A percentile compares a stretch with the other conserved stretches of the same genome.
These are phyloP conservation scores for Arthrobotrys sphaeroides DNA, from an alignment of 2,329 filamentous ascomycete species.

Conservation along the genomic window DNA sequence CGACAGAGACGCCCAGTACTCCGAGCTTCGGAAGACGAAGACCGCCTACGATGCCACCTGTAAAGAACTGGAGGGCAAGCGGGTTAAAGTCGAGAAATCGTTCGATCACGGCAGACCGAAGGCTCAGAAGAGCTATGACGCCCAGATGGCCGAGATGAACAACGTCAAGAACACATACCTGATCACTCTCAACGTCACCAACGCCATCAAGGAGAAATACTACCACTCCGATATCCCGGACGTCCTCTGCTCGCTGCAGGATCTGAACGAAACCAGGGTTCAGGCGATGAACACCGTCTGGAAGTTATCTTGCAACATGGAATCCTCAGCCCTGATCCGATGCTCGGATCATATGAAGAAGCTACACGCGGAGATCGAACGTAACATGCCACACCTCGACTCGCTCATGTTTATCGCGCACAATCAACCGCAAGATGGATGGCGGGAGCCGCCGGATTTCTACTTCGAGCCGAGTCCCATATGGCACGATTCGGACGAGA, in stretches of 20 bases:
- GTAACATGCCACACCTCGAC: conserved; percentile 88
- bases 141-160: conserved; percentile 93
- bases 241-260: conserved; percentile 81
- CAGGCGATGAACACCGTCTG: conserved; percentile 85
- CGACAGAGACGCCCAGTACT: conserved; percentile 84
- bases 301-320: conserved; percentile 80
- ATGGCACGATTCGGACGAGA: conserved; percentile 91
- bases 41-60: conserved; percentile 91
- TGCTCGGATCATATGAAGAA: conserved; percentile 77
- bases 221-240: conserved; percentile 97
- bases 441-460: conserved; percentile 85
- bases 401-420: conserved; percentile 98
- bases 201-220: conserved; percentile 96
- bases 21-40: conserved; percentile 88
- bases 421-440: conserved; percentile 74
- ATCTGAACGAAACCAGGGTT: conserved; percentile 88
- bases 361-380: conserved; percentile 80
- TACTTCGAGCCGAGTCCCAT: conserved; percentile 92
- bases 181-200: conserved; percentile 94
- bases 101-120: conserved; percentile 76
- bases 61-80: conserved; percentile 90
- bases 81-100: conserved; percentile 94
- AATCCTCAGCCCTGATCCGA: conserved; percentile 78
- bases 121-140: conserved; percentile 88
- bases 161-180: conserved; percentile 99